A percentile compares a stretch with the other conserved stretches of the same genome.
Evolutionary conservation across 1,284 basidiomycete species (phyloP).

Genomic region (Malassezia nana): DNA sequence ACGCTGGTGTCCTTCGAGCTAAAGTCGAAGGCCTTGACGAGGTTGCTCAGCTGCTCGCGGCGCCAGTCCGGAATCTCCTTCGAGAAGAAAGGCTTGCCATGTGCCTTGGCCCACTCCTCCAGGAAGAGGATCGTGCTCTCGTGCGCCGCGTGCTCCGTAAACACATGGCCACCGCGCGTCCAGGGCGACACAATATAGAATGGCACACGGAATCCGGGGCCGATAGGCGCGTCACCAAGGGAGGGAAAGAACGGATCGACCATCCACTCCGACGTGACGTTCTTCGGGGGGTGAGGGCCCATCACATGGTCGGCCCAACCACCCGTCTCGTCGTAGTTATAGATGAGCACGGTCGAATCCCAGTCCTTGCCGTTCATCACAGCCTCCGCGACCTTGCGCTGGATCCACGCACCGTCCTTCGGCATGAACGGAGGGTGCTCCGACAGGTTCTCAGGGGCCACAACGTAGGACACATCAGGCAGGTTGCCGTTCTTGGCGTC

Average conservation of each 20-base stretch:
- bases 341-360: slow-evolving; percentile 25
- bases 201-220: slow-evolving; percentile 37
- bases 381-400: slow-evolving; percentile 33
- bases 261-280: slow-evolving; percentile 21
- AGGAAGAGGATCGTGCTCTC: slow-evolving; percentile 32
- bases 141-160: slow-evolving; percentile 30
- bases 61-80: slow-evolving; percentile 29
- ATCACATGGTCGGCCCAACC: slow-evolving; percentile 36
- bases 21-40: slow-evolving; percentile 36
- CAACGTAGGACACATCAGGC: slow-evolving; percentile 32
- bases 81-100: slow-evolving; percentile 25
- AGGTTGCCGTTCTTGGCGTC: slow-evolving; percentile 29
- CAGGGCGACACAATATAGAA: slow-evolving; percentile 34
- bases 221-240: slow-evolving; percentile 21
- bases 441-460: slow-evolving; percentile 29
- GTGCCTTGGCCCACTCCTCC: slow-evolving; percentile 33
- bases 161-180: slow-evolving; percentile 30
- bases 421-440: slow-evolving; percentile 35
- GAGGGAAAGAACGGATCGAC: slow-evolving; percentile 23
- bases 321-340: slow-evolving; percentile 38
- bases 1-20: slow-evolving; percentile 17
- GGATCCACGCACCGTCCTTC: slow-evolving; percentile 30
- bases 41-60: slow-evolving; percentile 26
- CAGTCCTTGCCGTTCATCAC: slow-evolving; percentile 27
- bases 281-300: slow-evolving; percentile 16